Percentiles rank a stretch among this genome's conserved stretches.
These are phyloP conservation scores for Cymbidium sinense DNA, from an alignment of 106 monocot genomes.

Conservation along the genomic window DNA sequence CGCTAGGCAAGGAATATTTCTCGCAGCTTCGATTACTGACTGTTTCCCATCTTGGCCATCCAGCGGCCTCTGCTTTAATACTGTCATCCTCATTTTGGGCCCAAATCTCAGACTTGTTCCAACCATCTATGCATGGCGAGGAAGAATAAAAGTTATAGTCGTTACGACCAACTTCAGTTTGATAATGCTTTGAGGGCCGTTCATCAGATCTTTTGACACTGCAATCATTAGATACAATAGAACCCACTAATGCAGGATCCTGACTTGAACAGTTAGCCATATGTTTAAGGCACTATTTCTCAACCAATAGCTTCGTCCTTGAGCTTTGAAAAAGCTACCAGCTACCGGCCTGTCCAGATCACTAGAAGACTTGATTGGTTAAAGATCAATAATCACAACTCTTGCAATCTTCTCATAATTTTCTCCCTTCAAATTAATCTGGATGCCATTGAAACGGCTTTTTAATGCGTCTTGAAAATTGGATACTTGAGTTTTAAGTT, in stretches of 20 bases:
- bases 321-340: too few species aligned
- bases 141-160: neutral
- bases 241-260: neutral
- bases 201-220: neutral
- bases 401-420: too few species aligned
- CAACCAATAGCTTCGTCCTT: too few species aligned
- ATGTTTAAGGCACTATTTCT: neutral
- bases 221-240: neutral
- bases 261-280: neutral
- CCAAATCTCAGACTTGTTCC: neutral
- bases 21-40: neutral
- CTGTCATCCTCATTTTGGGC: neutral
- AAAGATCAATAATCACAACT: too few species aligned
- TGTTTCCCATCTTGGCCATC: neutral
- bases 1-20: neutral
- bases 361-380: too few species aligned
- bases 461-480: too few species aligned
- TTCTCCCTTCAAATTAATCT: too few species aligned
- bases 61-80: neutral
- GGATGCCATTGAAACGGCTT: too few species aligned
- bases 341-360: too few species aligned
- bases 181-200: neutral
- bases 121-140: neutral
- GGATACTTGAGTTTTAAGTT: too few species aligned
- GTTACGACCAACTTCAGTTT: neutral